Percentiles rank a stretch among this genome's conserved stretches.
Conservation (phyloP, 257 asterid species). For the Ophiorrhiza pumila region DNA sequence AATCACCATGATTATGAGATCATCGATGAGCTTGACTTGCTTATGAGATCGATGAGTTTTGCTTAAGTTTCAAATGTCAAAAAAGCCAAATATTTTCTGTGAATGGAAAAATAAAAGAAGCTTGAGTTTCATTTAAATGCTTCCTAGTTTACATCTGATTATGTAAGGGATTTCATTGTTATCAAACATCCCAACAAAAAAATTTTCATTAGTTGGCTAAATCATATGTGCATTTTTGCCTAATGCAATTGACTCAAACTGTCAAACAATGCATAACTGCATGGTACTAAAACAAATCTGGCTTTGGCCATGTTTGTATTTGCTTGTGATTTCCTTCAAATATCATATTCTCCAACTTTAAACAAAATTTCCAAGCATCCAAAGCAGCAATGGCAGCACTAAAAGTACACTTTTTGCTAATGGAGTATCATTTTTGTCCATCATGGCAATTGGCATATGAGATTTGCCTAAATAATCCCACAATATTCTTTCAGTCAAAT, state of each 20-base stretch:
- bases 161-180: neutral
- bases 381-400: neutral
- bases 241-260: neutral
- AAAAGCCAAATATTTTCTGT: neutral
- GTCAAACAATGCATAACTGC: too few species aligned
- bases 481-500: conserved; percentile 3
- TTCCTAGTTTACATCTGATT: conserved; percentile 5
- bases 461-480: neutral
- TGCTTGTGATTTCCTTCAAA: neutral
- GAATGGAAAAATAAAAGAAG: neutral
- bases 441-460: conserved; percentile 9
- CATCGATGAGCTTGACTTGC: neutral
- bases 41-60: neutral
- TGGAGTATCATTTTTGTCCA: conserved; percentile 17
- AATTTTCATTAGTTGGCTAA: neutral
- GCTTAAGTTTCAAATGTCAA: neutral
- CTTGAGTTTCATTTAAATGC: too few species aligned
- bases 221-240: conserved; percentile 11
- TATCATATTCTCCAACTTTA: neutral
- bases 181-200: neutral
- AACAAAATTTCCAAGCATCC: conserved; percentile 18
- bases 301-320: neutral
- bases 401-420: neutral
- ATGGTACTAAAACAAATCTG: neutral
- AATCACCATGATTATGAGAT: neutral